Base-by-base conservation (phyloP, 2,329 filamentous ascomycete genomes). In the Pyrenophora teres region DNA sequence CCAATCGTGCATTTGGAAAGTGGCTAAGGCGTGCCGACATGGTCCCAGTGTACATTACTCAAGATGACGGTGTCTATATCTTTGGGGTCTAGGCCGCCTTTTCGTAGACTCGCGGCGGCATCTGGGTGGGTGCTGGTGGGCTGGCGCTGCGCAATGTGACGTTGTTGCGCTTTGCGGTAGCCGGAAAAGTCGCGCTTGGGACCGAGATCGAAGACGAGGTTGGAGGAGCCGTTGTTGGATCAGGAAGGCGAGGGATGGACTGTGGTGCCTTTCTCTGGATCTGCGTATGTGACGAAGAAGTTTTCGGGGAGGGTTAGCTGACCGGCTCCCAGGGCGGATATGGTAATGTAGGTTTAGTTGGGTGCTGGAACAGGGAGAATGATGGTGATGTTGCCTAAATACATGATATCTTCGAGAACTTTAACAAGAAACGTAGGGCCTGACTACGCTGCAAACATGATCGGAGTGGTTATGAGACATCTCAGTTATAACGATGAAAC, bases 21-120 rank as follows among this genome's bases (percentile, higher is more conserved):
- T 83, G 80, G 1, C 15, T 72, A 67, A 0, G 81, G 80, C 4
- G 80, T 82, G n/a, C 82, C 83, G 32, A 80, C 74, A 54, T 85
- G 83, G 58, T 85, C 82, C 75, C 80, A 84, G 59, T 85, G 82
- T 0, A 81, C 74, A 52, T 85, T 83, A 57, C 77, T 80, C 1
- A 83, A 64, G 6, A 84, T 70, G 4, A 81, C 71, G 5, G 69
- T 65, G 46, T 78, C 64, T 12, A 79, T 66, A 6, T 73, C 68
- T 7, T 52, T 51, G 1, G 76, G 70, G 4, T 65, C 52, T 1
- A 79, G 45, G 1, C 73, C 74, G 4, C 76, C 76, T 40, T 54
- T 51, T 41, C 65, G 62, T 33, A 82, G 58, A 46, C 57, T 63
- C 2, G 65, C 69, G 1, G 73, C 74, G 12, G 76, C 76, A 50